Evolutionary conservation across 2,329 filamentous ascomycete species (phyloP).

Genomic region (Colletotrichum sidae): DNA sequence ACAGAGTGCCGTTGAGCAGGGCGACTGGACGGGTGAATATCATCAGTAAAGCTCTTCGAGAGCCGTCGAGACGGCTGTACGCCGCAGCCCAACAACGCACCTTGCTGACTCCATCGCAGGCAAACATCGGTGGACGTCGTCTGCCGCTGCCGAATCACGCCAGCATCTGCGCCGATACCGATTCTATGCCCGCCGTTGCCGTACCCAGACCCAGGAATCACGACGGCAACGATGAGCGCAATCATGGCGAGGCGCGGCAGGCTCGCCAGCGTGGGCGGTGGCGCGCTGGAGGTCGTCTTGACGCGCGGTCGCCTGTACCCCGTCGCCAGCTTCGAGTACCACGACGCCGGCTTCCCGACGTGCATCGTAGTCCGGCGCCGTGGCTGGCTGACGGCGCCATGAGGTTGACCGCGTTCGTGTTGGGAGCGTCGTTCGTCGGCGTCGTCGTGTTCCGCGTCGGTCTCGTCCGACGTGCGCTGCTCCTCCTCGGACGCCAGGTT

Average conservation of each 20-base stretch:
- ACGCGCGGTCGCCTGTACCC: constrained; percentile 54
- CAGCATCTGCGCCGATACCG: constrained; percentile 59
- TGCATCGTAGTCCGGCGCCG: constrained; percentile 37
- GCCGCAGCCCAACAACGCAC: constrained; percentile 48
- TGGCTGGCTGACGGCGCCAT: constrained; percentile 37
- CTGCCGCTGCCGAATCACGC: constrained; percentile 50
- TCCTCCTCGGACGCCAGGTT: constrained; percentile 36
- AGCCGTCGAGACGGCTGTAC: no score
- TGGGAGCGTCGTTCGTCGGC: constrained; percentile 35
- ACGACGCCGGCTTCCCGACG: constrained; percentile 42
- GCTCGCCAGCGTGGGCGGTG: constrained; percentile 53
- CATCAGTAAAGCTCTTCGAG: no score
- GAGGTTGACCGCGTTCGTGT: neutral
- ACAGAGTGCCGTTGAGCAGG: constrained; percentile 79
- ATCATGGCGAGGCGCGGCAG: constrained; percentile 60
- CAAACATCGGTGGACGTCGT: constrained; percentile 60
- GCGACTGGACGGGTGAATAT: constrained; percentile 56
- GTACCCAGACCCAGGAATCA: constrained; percentile 61
- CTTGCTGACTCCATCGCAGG: constrained; percentile 74
- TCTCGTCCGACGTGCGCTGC: constrained; percentile 28
- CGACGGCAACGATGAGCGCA: constrained; percentile 61
- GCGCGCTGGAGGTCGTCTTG: constrained; percentile 56
- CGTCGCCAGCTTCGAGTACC: constrained; percentile 57
- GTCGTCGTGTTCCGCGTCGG: constrained; percentile 28
- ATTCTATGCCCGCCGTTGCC: constrained; percentile 53